These are phyloP conservation scores for Carallia brachiata DNA, from an alignment of 345 rosid species.

Conservation along the genomic window DNA sequence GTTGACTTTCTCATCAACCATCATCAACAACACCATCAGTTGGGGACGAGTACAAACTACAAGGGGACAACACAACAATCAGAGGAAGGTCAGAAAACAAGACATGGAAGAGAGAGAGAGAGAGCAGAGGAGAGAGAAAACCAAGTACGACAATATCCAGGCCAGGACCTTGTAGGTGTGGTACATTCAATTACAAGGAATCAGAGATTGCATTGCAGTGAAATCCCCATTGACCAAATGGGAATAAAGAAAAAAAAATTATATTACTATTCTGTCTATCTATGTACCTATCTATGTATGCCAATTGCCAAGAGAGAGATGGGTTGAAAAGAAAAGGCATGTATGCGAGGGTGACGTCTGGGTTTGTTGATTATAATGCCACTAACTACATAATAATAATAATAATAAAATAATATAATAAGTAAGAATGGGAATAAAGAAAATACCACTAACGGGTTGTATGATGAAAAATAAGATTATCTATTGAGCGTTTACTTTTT, in stretches of 20 bases:
- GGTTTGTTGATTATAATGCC: constrained; percentile 25
- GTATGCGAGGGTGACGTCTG: constrained; percentile 49
- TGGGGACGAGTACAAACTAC: background rate
- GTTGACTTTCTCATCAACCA: constrained; percentile 21
- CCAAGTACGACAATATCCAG: constrained; percentile 40
- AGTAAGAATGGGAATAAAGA: constrained; percentile 15
- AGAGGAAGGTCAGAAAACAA: background rate
- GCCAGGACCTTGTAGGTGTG: constrained; percentile 23
- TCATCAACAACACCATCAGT: constrained; percentile 13
- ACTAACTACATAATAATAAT: constrained; percentile 4
- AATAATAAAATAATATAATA: no score
- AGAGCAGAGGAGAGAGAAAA: constrained; percentile 20
- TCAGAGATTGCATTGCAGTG: constrained; percentile 48
- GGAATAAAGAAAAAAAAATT: constrained; percentile 5
- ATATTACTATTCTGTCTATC: no score
- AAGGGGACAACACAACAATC: background rate
- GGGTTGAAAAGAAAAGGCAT: constrained; percentile 8
- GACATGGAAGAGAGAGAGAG: constrained; percentile 9
- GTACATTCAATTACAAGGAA: constrained; percentile 15
- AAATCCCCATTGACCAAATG: constrained; percentile 53
- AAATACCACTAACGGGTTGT: background rate
- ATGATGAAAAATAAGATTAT: constrained; percentile 25
- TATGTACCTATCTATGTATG: no score
- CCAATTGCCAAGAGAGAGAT: constrained; percentile 21
- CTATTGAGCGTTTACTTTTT: constrained; percentile 52